These are phyloP conservation scores for Wickerhamiella allomyrinae DNA, from an alignment of 805 yeast species.

Conservation along the genomic window DNA sequence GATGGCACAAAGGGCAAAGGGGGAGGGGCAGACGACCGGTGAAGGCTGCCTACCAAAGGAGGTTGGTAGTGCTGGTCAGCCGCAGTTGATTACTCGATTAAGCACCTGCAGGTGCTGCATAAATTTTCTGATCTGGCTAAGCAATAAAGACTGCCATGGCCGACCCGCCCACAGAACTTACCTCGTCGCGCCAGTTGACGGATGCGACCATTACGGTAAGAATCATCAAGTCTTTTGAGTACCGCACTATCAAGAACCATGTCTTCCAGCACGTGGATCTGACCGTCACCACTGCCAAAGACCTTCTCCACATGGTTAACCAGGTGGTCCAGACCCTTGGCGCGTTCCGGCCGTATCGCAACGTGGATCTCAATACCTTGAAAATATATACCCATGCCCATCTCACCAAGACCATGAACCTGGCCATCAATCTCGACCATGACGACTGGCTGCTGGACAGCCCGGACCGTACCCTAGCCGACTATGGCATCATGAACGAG, in stretches of 20 bases:
- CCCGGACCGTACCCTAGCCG: constrained; percentile 30
- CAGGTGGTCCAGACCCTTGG: constrained; percentile 42
- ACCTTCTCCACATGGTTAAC: constrained; percentile 41
- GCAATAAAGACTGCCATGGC: too few species aligned
- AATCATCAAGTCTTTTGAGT: constrained; percentile 80
- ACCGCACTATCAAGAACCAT: constrained; percentile 70
- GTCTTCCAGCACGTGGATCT: constrained; percentile 60
- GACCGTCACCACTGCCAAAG: constrained; percentile 47
- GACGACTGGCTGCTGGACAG: constrained; percentile 55
- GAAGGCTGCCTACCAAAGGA: too few species aligned
- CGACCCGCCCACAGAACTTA: too few species aligned
- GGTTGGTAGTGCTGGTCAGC: too few species aligned
- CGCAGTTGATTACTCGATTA: neutral
- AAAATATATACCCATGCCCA: constrained; percentile 92
- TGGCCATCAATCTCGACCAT: constrained; percentile 80
- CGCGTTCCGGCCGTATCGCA: constrained; percentile 68
- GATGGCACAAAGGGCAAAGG: too few species aligned
- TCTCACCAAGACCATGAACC: constrained; percentile 82
- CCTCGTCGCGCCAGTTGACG: constrained; percentile 10
- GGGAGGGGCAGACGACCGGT: too few species aligned
- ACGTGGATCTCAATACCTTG: constrained; percentile 47
- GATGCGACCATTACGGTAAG: constrained; percentile 66
- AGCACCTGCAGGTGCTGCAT: neutral
- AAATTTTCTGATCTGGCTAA: neutral
- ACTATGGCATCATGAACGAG: constrained; percentile 55